These are phyloP conservation scores for Aspergillus tubingensis DNA, from an alignment of 2,329 filamentous ascomycete species.

Conservation along the genomic window DNA sequence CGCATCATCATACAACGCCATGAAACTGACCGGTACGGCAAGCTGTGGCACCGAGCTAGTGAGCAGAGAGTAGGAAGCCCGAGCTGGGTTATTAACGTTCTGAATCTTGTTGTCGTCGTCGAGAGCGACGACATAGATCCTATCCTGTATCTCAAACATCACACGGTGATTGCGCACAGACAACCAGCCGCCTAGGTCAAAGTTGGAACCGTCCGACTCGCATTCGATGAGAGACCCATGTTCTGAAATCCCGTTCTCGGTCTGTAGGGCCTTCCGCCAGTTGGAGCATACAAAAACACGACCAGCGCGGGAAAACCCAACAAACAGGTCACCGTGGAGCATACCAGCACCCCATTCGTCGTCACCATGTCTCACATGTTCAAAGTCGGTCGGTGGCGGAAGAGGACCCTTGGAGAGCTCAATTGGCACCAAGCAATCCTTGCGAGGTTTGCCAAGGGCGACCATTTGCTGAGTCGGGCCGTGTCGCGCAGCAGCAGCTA, in stretches of 20 bases:
- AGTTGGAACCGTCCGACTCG: constrained; percentile 42
- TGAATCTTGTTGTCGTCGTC: constrained; percentile 36
- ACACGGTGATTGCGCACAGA: constrained; percentile 45
- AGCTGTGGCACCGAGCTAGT: constrained; percentile 42
- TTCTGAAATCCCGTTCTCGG: constrained; percentile 26
- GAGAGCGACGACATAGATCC: constrained; percentile 47
- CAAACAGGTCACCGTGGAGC: constrained; percentile 45
- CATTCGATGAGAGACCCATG: constrained; percentile 45
- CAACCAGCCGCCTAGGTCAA: constrained; percentile 52
- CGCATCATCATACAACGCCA: constrained; percentile 51
- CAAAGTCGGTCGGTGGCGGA: constrained; percentile 23
- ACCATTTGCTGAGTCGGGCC: constrained; percentile 24
- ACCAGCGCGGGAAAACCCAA: constrained; percentile 47
- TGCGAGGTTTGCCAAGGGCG: constrained; percentile 23
- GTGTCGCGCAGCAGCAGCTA: constrained; percentile 24
- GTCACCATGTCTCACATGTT: constrained; percentile 33
- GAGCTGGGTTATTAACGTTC: constrained; percentile 20
- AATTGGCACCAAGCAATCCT: constrained; percentile 31
- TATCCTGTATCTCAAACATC: constrained; percentile 49
- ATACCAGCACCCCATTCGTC: constrained; percentile 54
- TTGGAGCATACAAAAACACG: constrained; percentile 48
- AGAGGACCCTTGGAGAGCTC: constrained; percentile 30
- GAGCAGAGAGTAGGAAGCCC: constrained; percentile 35
- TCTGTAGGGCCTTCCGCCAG: constrained; percentile 43
- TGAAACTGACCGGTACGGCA: constrained; percentile 50